These are phyloP conservation scores for Wallemia ichthyophaga DNA, from an alignment of 1,284 basidiomycete species.

Conservation along the genomic window DNA sequence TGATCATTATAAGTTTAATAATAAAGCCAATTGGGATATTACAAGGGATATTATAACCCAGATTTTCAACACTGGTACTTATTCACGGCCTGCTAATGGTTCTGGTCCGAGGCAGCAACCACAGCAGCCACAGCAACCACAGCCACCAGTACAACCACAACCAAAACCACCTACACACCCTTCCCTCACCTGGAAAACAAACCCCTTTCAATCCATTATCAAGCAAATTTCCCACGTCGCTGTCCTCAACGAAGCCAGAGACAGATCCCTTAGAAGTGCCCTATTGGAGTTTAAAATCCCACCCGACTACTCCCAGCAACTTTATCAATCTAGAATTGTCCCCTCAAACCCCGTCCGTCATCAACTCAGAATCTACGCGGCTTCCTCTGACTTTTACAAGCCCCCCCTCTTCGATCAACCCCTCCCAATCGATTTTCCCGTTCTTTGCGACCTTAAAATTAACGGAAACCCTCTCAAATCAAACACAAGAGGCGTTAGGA, in stretches of 20 bases:
- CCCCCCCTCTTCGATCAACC: slow-evolving; percentile 8
- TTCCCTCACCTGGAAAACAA: not conserved
- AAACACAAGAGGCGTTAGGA: slow-evolving; percentile 71
- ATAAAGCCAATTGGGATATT: not conserved
- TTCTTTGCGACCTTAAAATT: slow-evolving; percentile 63
- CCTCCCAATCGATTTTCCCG: slow-evolving; percentile 58
- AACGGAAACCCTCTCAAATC: slow-evolving; percentile 38
- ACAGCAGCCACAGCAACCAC: not conserved
- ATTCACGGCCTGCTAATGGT: not conserved
- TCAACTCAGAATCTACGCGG: not conserved
- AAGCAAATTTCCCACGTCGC: not conserved
- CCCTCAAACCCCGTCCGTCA: not conserved
- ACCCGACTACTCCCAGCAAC: not conserved
- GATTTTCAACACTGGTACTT: not conserved
- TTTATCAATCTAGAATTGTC: not conserved
- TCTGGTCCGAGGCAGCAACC: not conserved
- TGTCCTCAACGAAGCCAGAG: not conserved
- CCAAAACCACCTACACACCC: not conserved
- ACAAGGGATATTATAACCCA: not conserved
- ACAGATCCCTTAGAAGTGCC: not conserved
- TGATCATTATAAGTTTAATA: not conserved
- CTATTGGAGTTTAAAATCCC: not conserved
- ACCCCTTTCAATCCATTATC: not conserved
- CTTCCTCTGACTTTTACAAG: slow-evolving; percentile 15
- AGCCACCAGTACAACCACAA: not conserved